Percentiles rank a stretch among this genome's conserved stretches.
Evolutionary conservation across 2,329 filamentous ascomycete genomes (phyloP).

Genomic region (Fusarium sp.): DNA sequence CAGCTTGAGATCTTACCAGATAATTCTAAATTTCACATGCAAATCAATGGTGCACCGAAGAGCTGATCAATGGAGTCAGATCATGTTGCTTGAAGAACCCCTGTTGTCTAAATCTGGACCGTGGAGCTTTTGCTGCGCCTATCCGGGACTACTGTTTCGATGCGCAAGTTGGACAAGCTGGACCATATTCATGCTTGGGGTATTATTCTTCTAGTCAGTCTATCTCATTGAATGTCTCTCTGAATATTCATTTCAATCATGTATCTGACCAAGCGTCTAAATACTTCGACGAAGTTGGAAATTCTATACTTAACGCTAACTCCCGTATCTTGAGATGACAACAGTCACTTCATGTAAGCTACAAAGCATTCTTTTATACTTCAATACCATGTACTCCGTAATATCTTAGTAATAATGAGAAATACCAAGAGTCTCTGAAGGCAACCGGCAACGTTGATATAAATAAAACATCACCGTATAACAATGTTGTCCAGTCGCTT

Average conservation of each 20-base stretch:
- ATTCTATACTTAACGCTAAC: neutral
- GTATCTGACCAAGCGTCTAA: neutral
- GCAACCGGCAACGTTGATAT: neutral
- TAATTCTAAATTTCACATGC: conserved; percentile 8
- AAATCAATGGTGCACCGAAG: neutral
- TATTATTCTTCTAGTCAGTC: neutral
- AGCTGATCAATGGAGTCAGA: conserved; percentile 17
- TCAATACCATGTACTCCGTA: neutral
- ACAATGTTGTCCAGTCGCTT: neutral
- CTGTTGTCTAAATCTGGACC: neutral
- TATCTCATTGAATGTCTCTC: neutral
- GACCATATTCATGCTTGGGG: neutral
- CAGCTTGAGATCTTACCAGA: neutral
- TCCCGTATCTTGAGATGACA: too few species aligned
- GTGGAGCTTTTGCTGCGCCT: neutral
- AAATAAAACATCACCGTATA: neutral
- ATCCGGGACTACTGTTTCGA: neutral
- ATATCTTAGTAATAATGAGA: too few species aligned
- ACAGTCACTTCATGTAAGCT: too few species aligned
- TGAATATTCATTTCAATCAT: neutral
- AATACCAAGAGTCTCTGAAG: neutral
- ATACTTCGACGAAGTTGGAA: neutral
- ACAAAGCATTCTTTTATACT: neutral
- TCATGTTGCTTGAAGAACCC: neutral
- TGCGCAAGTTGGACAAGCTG: neutral